These are phyloP conservation scores for Thuja plicata DNA, from an alignment of 83 land plant genomes.

Conservation along the genomic window DNA sequence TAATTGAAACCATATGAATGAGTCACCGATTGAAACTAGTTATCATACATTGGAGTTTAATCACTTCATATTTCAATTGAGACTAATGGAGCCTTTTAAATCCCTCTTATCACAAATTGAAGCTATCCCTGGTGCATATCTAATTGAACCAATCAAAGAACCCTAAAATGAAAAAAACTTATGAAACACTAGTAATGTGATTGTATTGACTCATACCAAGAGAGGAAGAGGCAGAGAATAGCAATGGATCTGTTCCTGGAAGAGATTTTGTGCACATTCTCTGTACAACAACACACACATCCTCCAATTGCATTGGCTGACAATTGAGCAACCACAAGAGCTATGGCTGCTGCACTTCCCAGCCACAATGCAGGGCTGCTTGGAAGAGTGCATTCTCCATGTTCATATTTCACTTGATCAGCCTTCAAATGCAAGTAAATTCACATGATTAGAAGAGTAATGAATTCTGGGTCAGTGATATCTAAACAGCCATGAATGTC, in stretches of 20 bases:
- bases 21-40: too few relatives aligned
- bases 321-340: slow-evolving; percentile 38
- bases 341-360: slow-evolving; percentile 31
- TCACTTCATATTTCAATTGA: too few relatives aligned
- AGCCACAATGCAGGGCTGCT: slow-evolving; percentile 36
- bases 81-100: not conserved
- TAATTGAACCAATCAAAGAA: not conserved
- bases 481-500: not conserved
- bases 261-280: not conserved
- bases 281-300: slow-evolving; percentile 11
- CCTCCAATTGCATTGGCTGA: slow-evolving; percentile 25
- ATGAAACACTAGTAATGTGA: not conserved
- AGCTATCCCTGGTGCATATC: not conserved
- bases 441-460: not conserved
- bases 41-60: too few relatives aligned
- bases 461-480: not conserved
- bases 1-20: too few relatives aligned
- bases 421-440: slow-evolving; percentile 13
- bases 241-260: slow-evolving; percentile 1
- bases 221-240: slow-evolving; percentile 17
- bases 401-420: slow-evolving; percentile 41
- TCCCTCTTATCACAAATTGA: not conserved
- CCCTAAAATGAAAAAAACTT: not conserved
- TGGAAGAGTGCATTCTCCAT: slow-evolving; percentile 46
- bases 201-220: slow-evolving; percentile 36